These are phyloP conservation scores for Porcisia deanei DNA, from an alignment of 208 protist species.

Conservation along the genomic window DNA sequence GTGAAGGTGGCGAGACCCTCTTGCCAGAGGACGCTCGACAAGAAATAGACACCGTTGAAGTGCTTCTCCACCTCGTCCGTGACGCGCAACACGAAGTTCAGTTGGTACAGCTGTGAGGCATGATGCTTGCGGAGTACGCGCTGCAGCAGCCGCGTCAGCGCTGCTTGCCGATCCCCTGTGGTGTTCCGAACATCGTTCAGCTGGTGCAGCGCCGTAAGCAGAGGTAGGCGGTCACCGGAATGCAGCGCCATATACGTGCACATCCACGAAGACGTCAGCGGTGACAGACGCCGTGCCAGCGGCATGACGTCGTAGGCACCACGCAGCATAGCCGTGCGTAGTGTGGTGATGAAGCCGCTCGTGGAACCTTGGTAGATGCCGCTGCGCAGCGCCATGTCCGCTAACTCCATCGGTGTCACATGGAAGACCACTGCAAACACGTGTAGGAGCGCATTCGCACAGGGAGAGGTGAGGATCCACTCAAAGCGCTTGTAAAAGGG, in stretches of 20 bases:
- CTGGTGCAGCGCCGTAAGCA: constrained; percentile 60
- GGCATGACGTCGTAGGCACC: constrained; percentile 69
- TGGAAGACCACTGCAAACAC: constrained; percentile 61
- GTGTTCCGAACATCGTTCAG: constrained; percentile 40
- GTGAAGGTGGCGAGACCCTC: constrained; percentile 63
- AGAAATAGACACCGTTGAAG: constrained; percentile 73
- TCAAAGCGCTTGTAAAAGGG: constrained; percentile 42
- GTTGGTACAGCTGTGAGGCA: constrained; percentile 43
- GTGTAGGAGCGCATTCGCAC: constrained; percentile 78
- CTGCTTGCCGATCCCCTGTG: constrained; percentile 43
- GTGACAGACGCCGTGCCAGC: constrained; percentile 66
- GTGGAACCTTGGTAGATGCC: constrained; percentile 64
- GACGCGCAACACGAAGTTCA: constrained; percentile 79
- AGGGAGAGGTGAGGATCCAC: constrained; percentile 58
- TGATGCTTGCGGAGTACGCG: constrained; percentile 62
- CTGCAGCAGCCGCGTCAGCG: constrained; percentile 49
- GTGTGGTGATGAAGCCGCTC: constrained; percentile 42
- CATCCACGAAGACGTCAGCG: constrained; percentile 60
- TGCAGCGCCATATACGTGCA: constrained; percentile 70
- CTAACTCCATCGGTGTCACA: constrained; percentile 65
- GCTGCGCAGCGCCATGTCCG: constrained; percentile 63
- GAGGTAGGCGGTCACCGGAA: constrained; percentile 63
- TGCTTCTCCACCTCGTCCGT: constrained; percentile 52
- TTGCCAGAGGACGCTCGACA: constrained; percentile 40
- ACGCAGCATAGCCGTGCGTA: constrained; percentile 35